Evolutionary conservation across 176 grass and related monocot genomes (phyloP).

Genomic region (Juncus effusus): DNA sequence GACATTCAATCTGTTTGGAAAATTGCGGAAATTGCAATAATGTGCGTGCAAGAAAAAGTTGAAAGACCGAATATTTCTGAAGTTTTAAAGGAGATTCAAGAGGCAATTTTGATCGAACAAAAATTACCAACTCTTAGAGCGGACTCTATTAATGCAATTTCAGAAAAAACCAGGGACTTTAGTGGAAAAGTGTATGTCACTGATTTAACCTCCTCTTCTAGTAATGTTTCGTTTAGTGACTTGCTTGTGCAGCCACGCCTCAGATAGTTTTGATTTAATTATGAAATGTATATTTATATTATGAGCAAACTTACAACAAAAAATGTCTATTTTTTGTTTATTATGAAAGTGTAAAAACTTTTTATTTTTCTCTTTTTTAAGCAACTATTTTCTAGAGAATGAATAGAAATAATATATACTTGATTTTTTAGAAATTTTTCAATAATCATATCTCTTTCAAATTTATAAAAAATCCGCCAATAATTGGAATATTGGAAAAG

Average conservation of each 20-base stretch:
- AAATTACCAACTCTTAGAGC: conserved; percentile 12
- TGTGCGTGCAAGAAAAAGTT: conserved; percentile 61
- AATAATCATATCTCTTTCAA: too few species aligned
- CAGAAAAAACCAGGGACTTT: conserved; percentile 26
- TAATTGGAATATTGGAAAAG: too few species aligned
- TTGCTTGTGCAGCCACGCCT: conserved; percentile 38
- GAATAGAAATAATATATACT: too few species aligned
- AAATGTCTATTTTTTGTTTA: too few species aligned
- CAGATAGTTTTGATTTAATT: neutral
- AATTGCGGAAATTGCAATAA: conserved; percentile 56
- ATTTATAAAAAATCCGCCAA: too few species aligned
- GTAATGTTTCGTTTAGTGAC: conserved; percentile 34
- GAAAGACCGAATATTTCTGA: conserved; percentile 68
- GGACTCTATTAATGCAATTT: conserved; percentile 17
- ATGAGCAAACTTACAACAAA: too few species aligned
- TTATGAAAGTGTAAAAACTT: too few species aligned
- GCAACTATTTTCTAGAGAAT: too few species aligned
- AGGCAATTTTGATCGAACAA: conserved; percentile 62
- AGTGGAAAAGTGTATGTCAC: conserved; percentile 6
- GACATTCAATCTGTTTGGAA: conserved; percentile 84
- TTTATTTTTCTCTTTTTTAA: too few species aligned
- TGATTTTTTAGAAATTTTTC: too few species aligned
- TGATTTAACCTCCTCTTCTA: conserved; percentile 1
- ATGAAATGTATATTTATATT: too few species aligned
- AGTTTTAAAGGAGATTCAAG: conserved; percentile 93